Conservation (phyloP, 306 rosid species). For the Casuarina glauca region DNA sequence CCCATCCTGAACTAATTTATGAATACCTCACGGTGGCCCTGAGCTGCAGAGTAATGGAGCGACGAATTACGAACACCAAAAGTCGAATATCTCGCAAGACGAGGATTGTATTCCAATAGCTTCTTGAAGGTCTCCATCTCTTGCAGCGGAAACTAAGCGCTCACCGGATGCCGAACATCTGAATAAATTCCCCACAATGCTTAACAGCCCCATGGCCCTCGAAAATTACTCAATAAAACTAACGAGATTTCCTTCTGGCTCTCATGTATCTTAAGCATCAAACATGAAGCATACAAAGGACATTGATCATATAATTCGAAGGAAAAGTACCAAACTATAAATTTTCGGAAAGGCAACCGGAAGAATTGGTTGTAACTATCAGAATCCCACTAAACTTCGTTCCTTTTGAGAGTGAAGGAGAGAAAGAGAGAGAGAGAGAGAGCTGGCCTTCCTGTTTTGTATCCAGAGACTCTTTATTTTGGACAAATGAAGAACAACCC, state of each 20-base stretch:
- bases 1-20: background rate
- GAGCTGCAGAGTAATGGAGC: conserved; percentile 96
- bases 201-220: conserved; percentile 66
- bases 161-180: conserved; percentile 99
- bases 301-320: conserved; percentile 25
- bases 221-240: conserved; percentile 25
- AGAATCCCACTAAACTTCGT: conserved; percentile 32
- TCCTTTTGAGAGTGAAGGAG: background rate
- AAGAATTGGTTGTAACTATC: conserved; percentile 48
- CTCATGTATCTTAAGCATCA: conserved; percentile 8
- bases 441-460: conserved; percentile 4
- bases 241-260: conserved; percentile 26
- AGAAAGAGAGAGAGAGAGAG: conserved; percentile 10
- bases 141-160: conserved; percentile 95
- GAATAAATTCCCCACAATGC: conserved; percentile 82
- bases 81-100: conserved; percentile 89
- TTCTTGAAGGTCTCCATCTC: conserved; percentile 98
- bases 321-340: conserved; percentile 40
- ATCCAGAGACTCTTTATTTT: conserved; percentile 27
- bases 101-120: conserved; percentile 94
- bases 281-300: conserved; percentile 7
- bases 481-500: conserved; percentile 32
- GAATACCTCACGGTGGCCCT: conserved; percentile 95
- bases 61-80: conserved; percentile 97
- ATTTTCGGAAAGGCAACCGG: conserved; percentile 20